A percentile compares a stretch with the other conserved stretches of the same genome.
These are phyloP conservation scores for Peterozyma xylosa DNA, from an alignment of 805 yeast species.

Conservation along the genomic window DNA sequence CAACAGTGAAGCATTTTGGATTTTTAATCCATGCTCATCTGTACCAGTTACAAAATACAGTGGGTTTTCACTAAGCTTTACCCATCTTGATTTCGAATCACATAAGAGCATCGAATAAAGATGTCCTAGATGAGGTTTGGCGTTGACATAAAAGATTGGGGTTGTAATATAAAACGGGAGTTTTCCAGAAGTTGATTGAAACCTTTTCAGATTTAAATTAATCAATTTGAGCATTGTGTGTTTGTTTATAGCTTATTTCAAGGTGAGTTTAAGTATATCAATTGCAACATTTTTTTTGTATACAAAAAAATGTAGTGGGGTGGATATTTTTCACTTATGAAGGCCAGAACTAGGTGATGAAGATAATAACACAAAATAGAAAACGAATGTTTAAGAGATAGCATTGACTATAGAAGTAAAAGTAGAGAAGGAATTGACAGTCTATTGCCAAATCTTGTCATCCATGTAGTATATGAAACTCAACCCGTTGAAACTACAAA, in stretches of 20 bases:
- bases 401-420: conserved; percentile 71
- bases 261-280: too few species aligned
- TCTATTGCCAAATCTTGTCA: conserved; percentile 58
- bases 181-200: conserved; percentile 7
- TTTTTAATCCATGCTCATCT: conserved; percentile 94
- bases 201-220: too few species aligned
- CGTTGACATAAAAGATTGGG: conserved; percentile 95
- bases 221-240: too few species aligned
- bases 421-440: conserved; percentile 16
- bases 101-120: conserved; percentile 79
- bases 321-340: too few species aligned
- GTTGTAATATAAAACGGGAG: conserved; percentile 54
- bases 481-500: conserved; percentile 82
- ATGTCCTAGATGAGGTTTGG: conserved; percentile 92
- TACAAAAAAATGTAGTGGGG: too few species aligned
- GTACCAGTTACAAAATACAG: conserved; percentile 80
- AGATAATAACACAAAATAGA: too few species aligned
- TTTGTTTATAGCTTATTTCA: too few species aligned
- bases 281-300: too few species aligned
- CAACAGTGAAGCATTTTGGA: conserved; percentile 72
- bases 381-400: conserved; percentile 43
- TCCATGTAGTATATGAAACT: conserved; percentile 85
- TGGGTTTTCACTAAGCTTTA: conserved; percentile 30
- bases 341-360: too few species aligned
- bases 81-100: conserved; percentile 78